phyloP scores from a whole-genome alignment of 129 eudicot genomes.

The Centaurea solstitialis region DNA sequence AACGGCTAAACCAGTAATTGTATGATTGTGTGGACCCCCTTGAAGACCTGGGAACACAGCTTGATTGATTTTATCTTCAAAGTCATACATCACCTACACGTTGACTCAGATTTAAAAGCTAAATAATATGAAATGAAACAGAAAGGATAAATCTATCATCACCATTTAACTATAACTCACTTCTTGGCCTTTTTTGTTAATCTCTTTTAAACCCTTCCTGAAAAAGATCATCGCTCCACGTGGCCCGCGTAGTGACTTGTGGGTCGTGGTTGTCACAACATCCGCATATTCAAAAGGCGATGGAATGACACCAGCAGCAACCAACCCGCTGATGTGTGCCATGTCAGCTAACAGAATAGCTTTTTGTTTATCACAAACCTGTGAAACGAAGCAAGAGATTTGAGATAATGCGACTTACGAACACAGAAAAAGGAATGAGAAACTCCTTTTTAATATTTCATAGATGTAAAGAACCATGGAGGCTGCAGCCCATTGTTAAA shows the following conservation, averaged over 20 bases:
- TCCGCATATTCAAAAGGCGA: slow-evolving; percentile 92
- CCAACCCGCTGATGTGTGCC: slow-evolving; percentile 97
- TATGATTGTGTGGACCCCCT: slow-evolving; percentile 98
- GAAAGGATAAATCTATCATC: neutral
- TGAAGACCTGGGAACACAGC: slow-evolving; percentile 98
- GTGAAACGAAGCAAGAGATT: slow-evolving; percentile 11
- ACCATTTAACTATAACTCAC: slow-evolving; percentile 36
- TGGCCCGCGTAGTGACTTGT: slow-evolving; percentile 95
- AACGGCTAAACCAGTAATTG: slow-evolving; percentile 87
- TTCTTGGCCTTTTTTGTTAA: slow-evolving; percentile 79
- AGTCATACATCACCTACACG: slow-evolving; percentile 84
- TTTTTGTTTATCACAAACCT: slow-evolving; percentile 95
- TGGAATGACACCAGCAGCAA: slow-evolving; percentile 89
- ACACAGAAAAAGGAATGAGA: neutral
- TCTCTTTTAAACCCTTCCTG: slow-evolving; percentile 93
- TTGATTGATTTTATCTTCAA: slow-evolving; percentile 87
- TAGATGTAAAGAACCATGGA: slow-evolving; percentile 6
- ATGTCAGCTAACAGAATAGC: slow-evolving; percentile 89
- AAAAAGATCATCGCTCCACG: slow-evolving; percentile 99
- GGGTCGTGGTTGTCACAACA: slow-evolving; percentile 92
- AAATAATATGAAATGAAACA: neutral
- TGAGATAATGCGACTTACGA: neutral
- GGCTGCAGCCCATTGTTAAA: neutral
- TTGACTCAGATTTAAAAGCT: neutral
- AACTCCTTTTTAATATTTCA: neutral